These are phyloP conservation scores for Acanthamoeba castellanii DNA, from an alignment of 208 protist genomes.

Conservation along the genomic window DNA sequence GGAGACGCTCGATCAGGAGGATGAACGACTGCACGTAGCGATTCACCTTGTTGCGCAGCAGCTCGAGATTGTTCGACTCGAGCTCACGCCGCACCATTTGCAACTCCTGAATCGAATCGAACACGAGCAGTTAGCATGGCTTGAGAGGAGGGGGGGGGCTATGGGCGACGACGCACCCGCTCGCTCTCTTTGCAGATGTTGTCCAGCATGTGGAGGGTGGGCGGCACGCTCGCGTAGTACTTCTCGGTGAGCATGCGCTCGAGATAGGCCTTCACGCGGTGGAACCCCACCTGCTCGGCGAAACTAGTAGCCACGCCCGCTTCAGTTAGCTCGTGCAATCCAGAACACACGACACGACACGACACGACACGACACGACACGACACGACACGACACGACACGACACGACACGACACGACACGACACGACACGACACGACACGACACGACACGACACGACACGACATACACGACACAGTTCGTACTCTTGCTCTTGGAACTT, in stretches of 20 bases:
- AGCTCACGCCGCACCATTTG: conserved; percentile 79
- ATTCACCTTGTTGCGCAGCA: conserved; percentile 76
- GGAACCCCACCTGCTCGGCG: conserved; percentile 81
- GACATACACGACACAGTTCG: background rate
- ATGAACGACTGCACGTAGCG: conserved; percentile 81
- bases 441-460: too few species aligned
- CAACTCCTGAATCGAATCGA: conserved; percentile 67
- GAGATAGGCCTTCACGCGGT: conserved; percentile 78
- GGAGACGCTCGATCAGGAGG: conserved; percentile 74
- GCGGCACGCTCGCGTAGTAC: conserved; percentile 83
- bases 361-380: too few species aligned
- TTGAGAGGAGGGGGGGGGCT: background rate
- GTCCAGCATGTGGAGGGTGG: conserved; percentile 80
- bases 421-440: too few species aligned
- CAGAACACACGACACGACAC: too few species aligned
- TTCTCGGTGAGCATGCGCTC: conserved; percentile 84
- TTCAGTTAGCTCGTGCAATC: background rate
- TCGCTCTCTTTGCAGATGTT: conserved; percentile 80
- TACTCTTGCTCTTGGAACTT: conserved; percentile 81
- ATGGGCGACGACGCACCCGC: background rate
- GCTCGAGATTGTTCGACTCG: conserved; percentile 75
- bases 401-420: too few species aligned
- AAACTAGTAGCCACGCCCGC: conserved; percentile 52
- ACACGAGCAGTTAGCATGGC: background rate
- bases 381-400: too few species aligned